phyloP scores from a whole-genome alignment of 495 filamentous ascomycete species.

The Hyaloscypha bicolor region DNA sequence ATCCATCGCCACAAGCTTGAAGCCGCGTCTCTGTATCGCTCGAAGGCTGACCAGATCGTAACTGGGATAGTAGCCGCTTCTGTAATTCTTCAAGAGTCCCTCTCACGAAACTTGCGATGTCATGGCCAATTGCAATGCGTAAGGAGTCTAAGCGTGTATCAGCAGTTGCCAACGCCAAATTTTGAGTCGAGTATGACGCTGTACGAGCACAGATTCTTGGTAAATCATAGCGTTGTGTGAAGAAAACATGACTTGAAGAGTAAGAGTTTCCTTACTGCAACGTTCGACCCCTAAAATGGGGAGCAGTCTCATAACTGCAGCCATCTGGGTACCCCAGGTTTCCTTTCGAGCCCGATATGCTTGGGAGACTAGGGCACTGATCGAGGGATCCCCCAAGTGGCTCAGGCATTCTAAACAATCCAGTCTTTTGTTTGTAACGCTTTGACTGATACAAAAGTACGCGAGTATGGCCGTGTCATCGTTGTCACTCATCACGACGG shows the following conservation, averaged over 20 bases:
- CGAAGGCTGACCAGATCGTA: not conserved
- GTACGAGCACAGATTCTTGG: too few relatives aligned
- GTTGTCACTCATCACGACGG: not conserved
- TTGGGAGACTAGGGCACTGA: slow-evolving; percentile 4
- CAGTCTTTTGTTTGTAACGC: not conserved
- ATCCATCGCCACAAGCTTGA: not conserved
- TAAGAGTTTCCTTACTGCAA: not conserved
- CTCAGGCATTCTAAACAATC: slow-evolving; percentile 6
- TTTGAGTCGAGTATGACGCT: too few relatives aligned
- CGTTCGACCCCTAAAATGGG: slow-evolving; percentile 3
- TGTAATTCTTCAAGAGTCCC: slow-evolving; percentile 33
- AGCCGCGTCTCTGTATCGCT: slow-evolving; percentile 4
- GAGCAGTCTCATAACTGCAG: slow-evolving; percentile 5
- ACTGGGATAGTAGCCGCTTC: slow-evolving; percentile 23
- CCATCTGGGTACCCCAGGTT: not conserved
- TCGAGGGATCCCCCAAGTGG: slow-evolving; percentile 5
- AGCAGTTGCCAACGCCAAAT: not conserved
- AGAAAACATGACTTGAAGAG: too few relatives aligned
- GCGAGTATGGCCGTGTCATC: slow-evolving; percentile 5
- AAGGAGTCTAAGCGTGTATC: not conserved
- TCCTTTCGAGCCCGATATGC: slow-evolving; percentile 2
- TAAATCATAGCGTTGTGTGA: too few relatives aligned
- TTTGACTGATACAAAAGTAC: slow-evolving; percentile 13
- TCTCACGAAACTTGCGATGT: not conserved
- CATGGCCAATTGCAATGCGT: not conserved